Conservation (phyloP, 1,139 yeast species). For the Protomyces arabidopsidicola region DNA sequence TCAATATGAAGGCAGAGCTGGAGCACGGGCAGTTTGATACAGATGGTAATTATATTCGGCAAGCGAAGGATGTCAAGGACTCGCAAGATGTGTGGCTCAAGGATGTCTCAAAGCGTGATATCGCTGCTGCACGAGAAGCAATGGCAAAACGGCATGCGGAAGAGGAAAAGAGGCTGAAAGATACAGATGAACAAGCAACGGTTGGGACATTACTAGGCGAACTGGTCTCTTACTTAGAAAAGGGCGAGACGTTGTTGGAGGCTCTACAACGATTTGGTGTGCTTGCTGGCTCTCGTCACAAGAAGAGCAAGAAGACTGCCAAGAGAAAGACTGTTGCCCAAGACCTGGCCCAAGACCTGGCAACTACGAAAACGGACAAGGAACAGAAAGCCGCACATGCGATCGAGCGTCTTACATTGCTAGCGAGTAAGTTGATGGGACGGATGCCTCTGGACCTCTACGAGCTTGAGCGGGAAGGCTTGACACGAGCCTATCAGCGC, state of each 20-base stretch:
- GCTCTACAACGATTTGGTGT: conserved; percentile 48
- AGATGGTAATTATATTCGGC: conserved; percentile 56
- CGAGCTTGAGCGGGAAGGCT: conserved; percentile 56
- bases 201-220: conserved; percentile 29
- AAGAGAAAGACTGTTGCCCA: neutral
- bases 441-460: conserved; percentile 47
- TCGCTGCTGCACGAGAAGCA: conserved; percentile 37
- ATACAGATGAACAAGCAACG: conserved; percentile 19
- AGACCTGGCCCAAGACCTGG: neutral
- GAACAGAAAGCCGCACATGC: conserved; percentile 37
- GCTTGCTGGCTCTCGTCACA: conserved; percentile 36
- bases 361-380: neutral
- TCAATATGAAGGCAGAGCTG: conserved; percentile 54
- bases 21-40: conserved; percentile 60
- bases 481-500: conserved; percentile 50
- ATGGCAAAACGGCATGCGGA: conserved; percentile 31
- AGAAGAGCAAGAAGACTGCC: conserved; percentile 33
- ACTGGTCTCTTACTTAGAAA: conserved; percentile 48
- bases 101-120: conserved; percentile 47
- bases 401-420: conserved; percentile 49
- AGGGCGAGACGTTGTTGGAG: conserved; percentile 64
- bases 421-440: conserved; percentile 47
- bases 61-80: conserved; percentile 42
- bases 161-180: conserved; percentile 30
- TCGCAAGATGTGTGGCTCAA: conserved; percentile 52